Percentiles rank a stretch among this genome's conserved stretches.
These are phyloP conservation scores for Lachnellula subtilissima DNA, from an alignment of 2,329 filamentous ascomycete species.

Conservation along the genomic window DNA sequence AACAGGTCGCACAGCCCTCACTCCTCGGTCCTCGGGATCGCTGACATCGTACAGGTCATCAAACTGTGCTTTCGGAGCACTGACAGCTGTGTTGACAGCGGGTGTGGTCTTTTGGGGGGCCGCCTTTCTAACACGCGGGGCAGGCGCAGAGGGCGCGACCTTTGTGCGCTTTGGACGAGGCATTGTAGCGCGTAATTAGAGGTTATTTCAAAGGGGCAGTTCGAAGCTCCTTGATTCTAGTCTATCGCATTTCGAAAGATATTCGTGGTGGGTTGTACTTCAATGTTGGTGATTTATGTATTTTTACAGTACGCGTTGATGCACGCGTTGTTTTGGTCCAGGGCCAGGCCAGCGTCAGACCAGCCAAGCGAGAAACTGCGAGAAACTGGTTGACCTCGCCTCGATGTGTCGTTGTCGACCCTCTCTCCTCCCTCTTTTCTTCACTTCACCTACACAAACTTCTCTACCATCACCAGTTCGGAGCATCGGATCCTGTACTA, in stretches of 20 bases:
- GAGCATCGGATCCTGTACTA: too few relatives aligned
- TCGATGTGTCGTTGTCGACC: neutral
- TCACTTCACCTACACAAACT: too few relatives aligned
- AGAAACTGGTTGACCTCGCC: neutral
- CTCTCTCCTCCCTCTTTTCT: too few relatives aligned
- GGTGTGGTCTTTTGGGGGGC: constrained; percentile 8
- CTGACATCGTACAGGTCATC: constrained; percentile 31
- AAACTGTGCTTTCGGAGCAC: constrained; percentile 12
- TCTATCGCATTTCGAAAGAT: constrained; percentile 1
- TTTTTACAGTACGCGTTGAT: neutral
- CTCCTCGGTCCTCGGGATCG: constrained; percentile 22
- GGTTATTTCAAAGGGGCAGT: neutral
- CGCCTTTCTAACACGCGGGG: constrained; percentile 18
- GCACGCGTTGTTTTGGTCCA: neutral
- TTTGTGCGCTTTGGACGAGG: constrained; percentile 33
- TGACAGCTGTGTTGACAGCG: constrained; percentile 4
- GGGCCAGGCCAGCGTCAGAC: neutral
- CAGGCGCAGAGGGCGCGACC: constrained; percentile 27
- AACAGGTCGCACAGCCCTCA: constrained; percentile 12
- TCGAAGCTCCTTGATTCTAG: neutral
- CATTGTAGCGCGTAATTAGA: constrained; percentile 19
- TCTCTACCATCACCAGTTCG: too few relatives aligned
- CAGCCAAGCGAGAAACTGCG: neutral
- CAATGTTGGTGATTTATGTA: neutral
- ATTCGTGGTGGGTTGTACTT: neutral